Evolutionary conservation across 2,329 filamentous ascomycete genomes (phyloP).

Genomic region (Coniochaeta prunicola): DNA sequence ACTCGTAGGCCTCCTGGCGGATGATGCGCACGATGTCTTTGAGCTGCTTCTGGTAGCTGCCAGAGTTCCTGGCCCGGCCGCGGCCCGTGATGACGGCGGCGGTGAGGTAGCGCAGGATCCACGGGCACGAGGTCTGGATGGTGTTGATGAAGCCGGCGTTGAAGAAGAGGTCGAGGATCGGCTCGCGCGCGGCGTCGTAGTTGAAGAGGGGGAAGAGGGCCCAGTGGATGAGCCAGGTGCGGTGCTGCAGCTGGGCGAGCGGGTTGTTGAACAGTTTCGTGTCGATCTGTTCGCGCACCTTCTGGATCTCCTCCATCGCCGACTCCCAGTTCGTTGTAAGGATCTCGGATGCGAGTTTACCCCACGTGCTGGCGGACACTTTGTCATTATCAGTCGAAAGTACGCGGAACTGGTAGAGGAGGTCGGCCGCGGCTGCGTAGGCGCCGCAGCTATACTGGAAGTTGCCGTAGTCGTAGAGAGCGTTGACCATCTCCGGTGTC

Average conservation of each 20-base stretch:
- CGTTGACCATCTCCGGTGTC: slow-evolving; percentile 91
- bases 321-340: slow-evolving; percentile 92
- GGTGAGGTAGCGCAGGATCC: slow-evolving; percentile 90
- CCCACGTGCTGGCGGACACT: slow-evolving; percentile 92
- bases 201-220: slow-evolving; percentile 98
- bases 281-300: slow-evolving; percentile 88
- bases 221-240: slow-evolving; percentile 98
- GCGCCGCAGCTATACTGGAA: slow-evolving; percentile 98
- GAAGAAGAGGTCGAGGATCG: slow-evolving; percentile 93
- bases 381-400: slow-evolving; percentile 98
- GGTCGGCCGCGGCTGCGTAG: slow-evolving; percentile 82
- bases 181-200: slow-evolving; percentile 83
- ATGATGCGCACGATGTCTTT: slow-evolving; percentile 96
- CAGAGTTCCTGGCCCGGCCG: slow-evolving; percentile 70
- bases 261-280: slow-evolving; percentile 94
- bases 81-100: slow-evolving; percentile 94
- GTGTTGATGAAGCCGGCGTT: slow-evolving; percentile 98
- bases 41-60: slow-evolving; percentile 92
- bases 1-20: slow-evolving; percentile 96
- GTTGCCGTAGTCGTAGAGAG: slow-evolving; percentile 89
- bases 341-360: slow-evolving; percentile 94
- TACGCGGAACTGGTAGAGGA: slow-evolving; percentile 96
- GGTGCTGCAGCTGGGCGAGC: slow-evolving; percentile 89
- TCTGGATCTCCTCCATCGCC: slow-evolving; percentile 83
- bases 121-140: slow-evolving; percentile 95